Evolutionary conservation across 148 eudicot species (phyloP), one percentile per base, ranked within the genome.

Genomic region (Limonium bicolor): DNA sequence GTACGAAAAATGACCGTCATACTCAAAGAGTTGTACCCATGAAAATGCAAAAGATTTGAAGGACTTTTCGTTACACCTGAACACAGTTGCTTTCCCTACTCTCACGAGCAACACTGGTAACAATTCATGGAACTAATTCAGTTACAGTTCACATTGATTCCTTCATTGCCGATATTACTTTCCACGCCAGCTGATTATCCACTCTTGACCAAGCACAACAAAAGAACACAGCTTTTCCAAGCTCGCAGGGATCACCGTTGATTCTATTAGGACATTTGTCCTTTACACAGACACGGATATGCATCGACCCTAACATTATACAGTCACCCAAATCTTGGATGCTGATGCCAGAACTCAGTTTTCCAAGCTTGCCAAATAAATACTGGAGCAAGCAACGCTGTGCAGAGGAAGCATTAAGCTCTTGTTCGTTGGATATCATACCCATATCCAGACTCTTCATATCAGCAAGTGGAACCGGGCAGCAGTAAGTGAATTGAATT

Each of bases 121-220:
- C n/a, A n/a, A n/a, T n/a, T n/a, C n/a, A n/a, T n/a, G n/a, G n/a
- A n/a, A n/a, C n/a, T n/a, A n/a, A n/a, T n/a, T n/a, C n/a, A n/a
- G n/a, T n/a, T n/a, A n/a, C n/a, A n/a, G n/a, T n/a, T n/a, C n/a
- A n/a, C n/a, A n/a, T n/a, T n/a, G n/a, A n/a, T n/a, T 46, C 59
- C 63, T 59, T 61, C 59, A 78, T 30, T 8, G 41, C 27, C 6
- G 77, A 64, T 20, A 70, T 67, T 43, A 73, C 41, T 48, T 59
- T 65, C 74, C 86, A 56, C 21, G 80, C 86, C 56, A 64, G 56
- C 18, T 67, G 44, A 48, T 78, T 62, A 37, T 78, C 86, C 17
- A 55, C 69, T 21, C 21, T 26, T 8, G 65, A 56, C 86, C 86
- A 78, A 19, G 54, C 46, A 53, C 80, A 78, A 54, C 86, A 74